Evolutionary conservation across 2,329 filamentous ascomycete genomes (phyloP).

Genomic region (Acrocalymma vagum): DNA sequence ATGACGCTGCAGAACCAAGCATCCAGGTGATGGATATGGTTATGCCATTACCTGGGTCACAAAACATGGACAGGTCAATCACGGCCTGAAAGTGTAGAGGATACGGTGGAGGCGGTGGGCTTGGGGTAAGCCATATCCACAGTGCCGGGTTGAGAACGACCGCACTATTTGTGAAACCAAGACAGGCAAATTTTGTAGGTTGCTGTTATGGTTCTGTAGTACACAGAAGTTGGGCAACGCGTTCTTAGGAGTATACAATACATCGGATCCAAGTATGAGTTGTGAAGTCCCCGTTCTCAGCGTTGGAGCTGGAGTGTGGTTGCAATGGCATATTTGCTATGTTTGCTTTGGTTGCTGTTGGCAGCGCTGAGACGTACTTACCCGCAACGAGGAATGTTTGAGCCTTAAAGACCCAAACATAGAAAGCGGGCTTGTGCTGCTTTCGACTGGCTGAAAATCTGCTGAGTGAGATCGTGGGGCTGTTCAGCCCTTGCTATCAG

Average conservation of each 20-base stretch:
- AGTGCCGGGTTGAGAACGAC: slow-evolving; percentile 19
- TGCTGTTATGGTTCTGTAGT: too few relatives aligned
- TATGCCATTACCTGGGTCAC: slow-evolving; percentile 19
- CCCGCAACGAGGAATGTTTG: slow-evolving; percentile 27
- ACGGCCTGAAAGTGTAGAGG: slow-evolving; percentile 12
- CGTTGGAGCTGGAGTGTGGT: background rate
- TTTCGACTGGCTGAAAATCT: slow-evolving; percentile 21
- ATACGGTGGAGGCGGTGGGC: slow-evolving; percentile 15
- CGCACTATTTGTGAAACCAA: too few relatives aligned
- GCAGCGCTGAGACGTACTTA: slow-evolving; percentile 31
- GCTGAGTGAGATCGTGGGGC: slow-evolving; percentile 21
- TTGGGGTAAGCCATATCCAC: slow-evolving; percentile 9
- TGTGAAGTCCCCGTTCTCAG: background rate
- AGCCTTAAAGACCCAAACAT: slow-evolving; percentile 21
- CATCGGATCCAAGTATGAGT: too few relatives aligned
- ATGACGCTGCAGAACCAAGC: slow-evolving; percentile 1
- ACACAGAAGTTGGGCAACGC: too few relatives aligned
- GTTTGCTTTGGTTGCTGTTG: slow-evolving; percentile 15
- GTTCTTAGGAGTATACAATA: too few relatives aligned
- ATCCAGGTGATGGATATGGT: slow-evolving; percentile 6
- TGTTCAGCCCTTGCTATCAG: slow-evolving; percentile 21
- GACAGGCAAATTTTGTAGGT: too few relatives aligned
- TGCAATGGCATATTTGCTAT: background rate
- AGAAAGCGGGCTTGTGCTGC: slow-evolving; percentile 13
- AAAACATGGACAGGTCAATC: slow-evolving; percentile 17